These are phyloP conservation scores for Botrytis hyacinthi DNA, from an alignment of 2,329 filamentous ascomycete genomes.

Conservation along the genomic window DNA sequence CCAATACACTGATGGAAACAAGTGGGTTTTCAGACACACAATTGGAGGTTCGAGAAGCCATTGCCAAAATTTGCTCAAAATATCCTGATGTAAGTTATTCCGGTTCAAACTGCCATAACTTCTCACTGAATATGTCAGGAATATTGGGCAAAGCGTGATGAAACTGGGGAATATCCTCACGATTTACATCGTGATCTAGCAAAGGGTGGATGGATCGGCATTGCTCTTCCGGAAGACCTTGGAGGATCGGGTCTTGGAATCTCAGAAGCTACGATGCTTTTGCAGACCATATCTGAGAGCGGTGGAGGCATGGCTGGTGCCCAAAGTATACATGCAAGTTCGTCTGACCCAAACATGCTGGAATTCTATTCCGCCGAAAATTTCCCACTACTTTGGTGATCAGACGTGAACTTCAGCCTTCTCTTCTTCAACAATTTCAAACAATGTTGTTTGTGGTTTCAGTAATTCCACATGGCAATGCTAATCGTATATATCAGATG, in stretches of 20 bases:
- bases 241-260: conserved; percentile 76
- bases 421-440: background rate
- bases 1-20: conserved; percentile 62
- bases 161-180: conserved; percentile 66
- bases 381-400: background rate
- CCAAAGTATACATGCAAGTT: conserved; percentile 58
- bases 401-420: background rate
- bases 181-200: conserved; percentile 75
- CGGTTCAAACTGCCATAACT: background rate
- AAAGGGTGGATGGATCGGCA: conserved; percentile 76
- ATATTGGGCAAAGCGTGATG: conserved; percentile 75
- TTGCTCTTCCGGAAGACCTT: conserved; percentile 70
- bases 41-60: conserved; percentile 67
- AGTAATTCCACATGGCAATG: background rate
- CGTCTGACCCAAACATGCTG: background rate
- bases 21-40: conserved; percentile 72
- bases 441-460: background rate
- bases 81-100: conserved; percentile 57
- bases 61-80: conserved; percentile 64
- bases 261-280: conserved; percentile 81
- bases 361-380: background rate
- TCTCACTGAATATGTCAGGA: conserved; percentile 39
- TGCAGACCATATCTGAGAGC: conserved; percentile 75
- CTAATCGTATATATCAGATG: conserved; percentile 41
- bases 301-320: conserved; percentile 76